These are phyloP conservation scores for Populus trichocarpa DNA, from an alignment of 441 rosid genomes.

Conservation along the genomic window DNA sequence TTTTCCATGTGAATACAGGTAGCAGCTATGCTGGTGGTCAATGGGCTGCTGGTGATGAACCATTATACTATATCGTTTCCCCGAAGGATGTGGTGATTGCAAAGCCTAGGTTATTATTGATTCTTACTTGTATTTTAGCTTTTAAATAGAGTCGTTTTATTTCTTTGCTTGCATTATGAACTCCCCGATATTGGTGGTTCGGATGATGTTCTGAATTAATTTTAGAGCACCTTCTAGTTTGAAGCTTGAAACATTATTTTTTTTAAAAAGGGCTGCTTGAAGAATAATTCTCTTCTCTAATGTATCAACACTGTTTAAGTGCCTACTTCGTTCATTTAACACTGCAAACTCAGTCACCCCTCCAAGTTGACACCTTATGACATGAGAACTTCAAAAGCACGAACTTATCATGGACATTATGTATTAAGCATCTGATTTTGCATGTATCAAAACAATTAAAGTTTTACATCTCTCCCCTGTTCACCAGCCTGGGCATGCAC, in stretches of 20 bases:
- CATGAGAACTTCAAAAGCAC: background rate
- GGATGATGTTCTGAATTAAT: background rate
- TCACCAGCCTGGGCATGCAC: background rate
- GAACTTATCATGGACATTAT: too few relatives aligned
- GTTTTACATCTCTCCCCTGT: background rate
- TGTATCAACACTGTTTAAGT: background rate
- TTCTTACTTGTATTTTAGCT: slow-evolving; percentile 14
- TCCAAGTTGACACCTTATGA: background rate
- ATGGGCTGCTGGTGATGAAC: slow-evolving; percentile 99
- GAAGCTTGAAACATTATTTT: too few relatives aligned
- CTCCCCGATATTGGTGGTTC: background rate
- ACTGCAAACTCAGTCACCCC: background rate
- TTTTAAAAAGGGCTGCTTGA: background rate
- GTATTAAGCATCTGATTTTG: background rate
- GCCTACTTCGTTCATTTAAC: background rate
- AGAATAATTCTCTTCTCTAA: background rate
- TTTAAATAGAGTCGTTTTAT: background rate
- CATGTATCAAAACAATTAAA: background rate
- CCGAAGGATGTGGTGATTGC: slow-evolving; percentile 99
- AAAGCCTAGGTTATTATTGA: slow-evolving; percentile 76
- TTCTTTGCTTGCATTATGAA: background rate
- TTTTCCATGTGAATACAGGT: slow-evolving; percentile 50
- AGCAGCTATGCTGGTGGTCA: slow-evolving; percentile 99
- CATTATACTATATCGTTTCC: slow-evolving; percentile 90
- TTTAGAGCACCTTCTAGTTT: background rate